Evolutionary conservation across 2,329 filamentous ascomycete species (phyloP), one percentile per base, ranked within the genome.

Genomic region (Teratosphaeriaceae sp.): DNA sequence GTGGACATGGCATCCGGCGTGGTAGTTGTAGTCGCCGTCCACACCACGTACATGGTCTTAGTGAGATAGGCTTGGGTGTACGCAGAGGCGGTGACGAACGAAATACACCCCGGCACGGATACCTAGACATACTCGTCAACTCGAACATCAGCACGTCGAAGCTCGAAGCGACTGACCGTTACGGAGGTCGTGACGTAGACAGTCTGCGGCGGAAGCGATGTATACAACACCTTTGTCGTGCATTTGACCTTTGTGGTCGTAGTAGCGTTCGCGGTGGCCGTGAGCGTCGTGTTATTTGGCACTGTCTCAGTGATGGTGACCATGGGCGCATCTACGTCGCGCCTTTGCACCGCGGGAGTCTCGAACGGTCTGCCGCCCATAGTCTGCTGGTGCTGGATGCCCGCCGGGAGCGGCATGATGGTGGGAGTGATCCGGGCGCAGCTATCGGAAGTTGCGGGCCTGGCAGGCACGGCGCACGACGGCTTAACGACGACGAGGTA

Each of bases 61-160:
- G 38, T 41, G 11, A 41, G 8, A 23, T 41, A 41, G 3, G 26
- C 15, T 19, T 27, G 12, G 3, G 26, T 41, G 29, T 33, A 41
- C 3, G 19, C 29, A 5, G 38, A 20, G 5, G 38, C 38, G 21
- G 38, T 41, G 13, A 34, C 38, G 12, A 16, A 29, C 22, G n/a
- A n/a, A n/a, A n/a, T n/a, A n/a, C n/a, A n/a, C n/a, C n/a, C n/a
- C n/a, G n/a, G n/a, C n/a, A n/a, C n/a, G n/a, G n/a, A n/a, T n/a
- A n/a, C n/a, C n/a, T n/a, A n/a, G n/a, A n/a, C n/a, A n/a, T n/a
- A 15, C 18, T 18, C 6, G 27, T 24, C 16, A 34, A 13, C 37
- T 26, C 21, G 37, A 8, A 18, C 27, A n/a, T 21, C 5, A 20
- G 19, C 2, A 6, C 5, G 9, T 24, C 18, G 15, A 8, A 34